Evolutionary conservation across 805 yeast species (phyloP).

Genomic region (Candida anglica): DNA sequence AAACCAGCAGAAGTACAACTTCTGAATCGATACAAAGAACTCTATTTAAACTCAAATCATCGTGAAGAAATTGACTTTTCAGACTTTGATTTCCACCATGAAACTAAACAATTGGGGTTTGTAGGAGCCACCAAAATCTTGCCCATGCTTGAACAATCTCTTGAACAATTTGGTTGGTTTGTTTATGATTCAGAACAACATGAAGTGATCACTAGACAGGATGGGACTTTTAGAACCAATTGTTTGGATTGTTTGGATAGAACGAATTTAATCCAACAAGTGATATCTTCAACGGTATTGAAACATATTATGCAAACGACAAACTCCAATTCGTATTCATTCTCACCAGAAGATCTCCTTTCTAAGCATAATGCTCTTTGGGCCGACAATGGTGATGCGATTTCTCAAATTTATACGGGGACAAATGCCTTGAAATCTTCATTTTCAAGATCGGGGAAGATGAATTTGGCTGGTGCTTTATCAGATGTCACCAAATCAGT

Average conservation of each 20-base stretch:
- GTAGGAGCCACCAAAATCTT: conserved; percentile 73
- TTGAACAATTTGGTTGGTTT: conserved; percentile 80
- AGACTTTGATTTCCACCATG: conserved; percentile 91
- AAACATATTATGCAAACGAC: conserved; percentile 32
- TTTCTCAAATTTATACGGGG: conserved; percentile 59
- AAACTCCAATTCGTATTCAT: conserved; percentile 14
- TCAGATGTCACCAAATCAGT: conserved; percentile 96
- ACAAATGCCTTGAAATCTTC: conserved; percentile 75
- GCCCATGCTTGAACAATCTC: conserved; percentile 58
- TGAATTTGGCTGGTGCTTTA: conserved; percentile 96
- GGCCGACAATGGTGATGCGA: conserved; percentile 71
- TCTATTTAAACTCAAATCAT: conserved; percentile 43
- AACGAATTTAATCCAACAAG: conserved; percentile 86
- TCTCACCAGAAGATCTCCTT: conserved; percentile 46
- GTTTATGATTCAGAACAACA: conserved; percentile 57
- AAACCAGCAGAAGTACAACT: conserved; percentile 75
- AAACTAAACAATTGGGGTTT: conserved; percentile 76
- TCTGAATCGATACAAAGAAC: conserved; percentile 60
- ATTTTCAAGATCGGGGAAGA: conserved; percentile 90
- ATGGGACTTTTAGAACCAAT: conserved; percentile 88
- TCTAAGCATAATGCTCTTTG: conserved; percentile 76
- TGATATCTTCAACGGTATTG: conserved; percentile 69
- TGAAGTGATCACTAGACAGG: conserved; percentile 67
- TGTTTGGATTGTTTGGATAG: conserved; percentile 80
- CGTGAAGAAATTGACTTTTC: conserved; percentile 48